Conservation (phyloP, 345 rosid genomes). For the Melastoma malabathricum region DNA sequence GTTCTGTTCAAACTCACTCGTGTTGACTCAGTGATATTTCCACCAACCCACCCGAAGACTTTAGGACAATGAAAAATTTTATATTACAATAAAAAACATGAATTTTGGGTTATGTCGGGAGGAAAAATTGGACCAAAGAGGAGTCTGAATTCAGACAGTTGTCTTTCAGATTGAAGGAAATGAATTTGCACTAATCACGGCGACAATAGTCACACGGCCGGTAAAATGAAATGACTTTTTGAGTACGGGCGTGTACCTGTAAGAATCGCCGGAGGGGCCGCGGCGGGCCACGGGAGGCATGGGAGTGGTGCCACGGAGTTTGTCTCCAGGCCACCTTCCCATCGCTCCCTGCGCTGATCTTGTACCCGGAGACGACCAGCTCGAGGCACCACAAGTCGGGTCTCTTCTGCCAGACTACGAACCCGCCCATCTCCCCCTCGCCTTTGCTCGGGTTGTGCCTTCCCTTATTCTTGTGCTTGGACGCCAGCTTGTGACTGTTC, state of each 20-base stretch:
- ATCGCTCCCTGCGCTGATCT: slow-evolving; percentile 90
- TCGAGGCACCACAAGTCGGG: slow-evolving; percentile 85
- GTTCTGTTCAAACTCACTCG: not conserved
- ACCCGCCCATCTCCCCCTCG: slow-evolving; percentile 73
- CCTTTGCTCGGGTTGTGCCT: slow-evolving; percentile 16
- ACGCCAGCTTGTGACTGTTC: not conserved
- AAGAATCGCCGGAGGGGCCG: slow-evolving; percentile 75
- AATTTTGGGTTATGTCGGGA: too few relatives aligned
- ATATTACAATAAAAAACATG: too few relatives aligned
- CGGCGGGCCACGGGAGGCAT: slow-evolving; percentile 78
- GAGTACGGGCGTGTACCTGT: slow-evolving; percentile 28
- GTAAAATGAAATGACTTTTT: too few relatives aligned
- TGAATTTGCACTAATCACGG: too few relatives aligned
- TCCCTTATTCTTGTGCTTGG: too few relatives aligned
- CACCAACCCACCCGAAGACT: too few relatives aligned
- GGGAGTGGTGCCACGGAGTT: slow-evolving; percentile 90
- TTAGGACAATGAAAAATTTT: too few relatives aligned
- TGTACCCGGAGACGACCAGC: slow-evolving; percentile 74
- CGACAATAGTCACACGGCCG: too few relatives aligned
- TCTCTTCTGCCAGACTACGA: slow-evolving; percentile 84
- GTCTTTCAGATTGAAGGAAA: too few relatives aligned
- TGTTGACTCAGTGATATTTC: too few relatives aligned
- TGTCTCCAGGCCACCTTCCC: slow-evolving; percentile 89
- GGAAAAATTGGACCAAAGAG: too few relatives aligned
- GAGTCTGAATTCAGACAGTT: too few relatives aligned